phyloP scores from a whole-genome alignment of 202 grass and related monocot genomes.

The Schoenoplectus tabernaemontani region DNA sequence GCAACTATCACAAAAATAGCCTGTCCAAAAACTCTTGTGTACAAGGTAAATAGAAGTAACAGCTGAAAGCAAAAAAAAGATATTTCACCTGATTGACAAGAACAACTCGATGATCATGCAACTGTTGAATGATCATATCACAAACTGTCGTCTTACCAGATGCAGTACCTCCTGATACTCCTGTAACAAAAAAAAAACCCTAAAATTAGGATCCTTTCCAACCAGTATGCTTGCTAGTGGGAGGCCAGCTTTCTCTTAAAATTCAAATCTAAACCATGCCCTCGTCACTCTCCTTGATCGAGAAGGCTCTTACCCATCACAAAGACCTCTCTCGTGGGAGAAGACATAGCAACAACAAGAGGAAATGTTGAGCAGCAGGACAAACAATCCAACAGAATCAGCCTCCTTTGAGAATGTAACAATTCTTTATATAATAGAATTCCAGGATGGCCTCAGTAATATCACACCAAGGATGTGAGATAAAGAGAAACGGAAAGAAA shows the following conservation, averaged over 20 bases:
- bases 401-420: not conserved
- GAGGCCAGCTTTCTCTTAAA: not conserved
- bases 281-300: not conserved
- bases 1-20: not conserved
- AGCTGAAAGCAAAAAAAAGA: not conserved
- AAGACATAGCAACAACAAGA: not conserved
- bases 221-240: not conserved
- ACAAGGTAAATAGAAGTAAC: not conserved
- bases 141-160: conserved; percentile 99
- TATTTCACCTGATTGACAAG: conserved; percentile 70
- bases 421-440: not conserved
- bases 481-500: not conserved
- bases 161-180: conserved; percentile 88
- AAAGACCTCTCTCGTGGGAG: conserved; percentile 1
- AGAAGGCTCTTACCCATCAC: conserved; percentile 6
- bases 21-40: not conserved
- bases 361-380: not conserved
- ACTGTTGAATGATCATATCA: conserved; percentile 99
- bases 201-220: not conserved
- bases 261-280: not conserved
- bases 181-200: conserved; percentile 29
- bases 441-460: conserved; percentile 1
- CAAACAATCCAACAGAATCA: not conserved
- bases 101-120: conserved; percentile 91
- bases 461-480: not conserved